A percentile compares a stretch with the other conserved stretches of the same genome.
These are phyloP conservation scores for Amauroascus verrucosus DNA, from an alignment of 2,329 filamentous ascomycete species.

Conservation along the genomic window DNA sequence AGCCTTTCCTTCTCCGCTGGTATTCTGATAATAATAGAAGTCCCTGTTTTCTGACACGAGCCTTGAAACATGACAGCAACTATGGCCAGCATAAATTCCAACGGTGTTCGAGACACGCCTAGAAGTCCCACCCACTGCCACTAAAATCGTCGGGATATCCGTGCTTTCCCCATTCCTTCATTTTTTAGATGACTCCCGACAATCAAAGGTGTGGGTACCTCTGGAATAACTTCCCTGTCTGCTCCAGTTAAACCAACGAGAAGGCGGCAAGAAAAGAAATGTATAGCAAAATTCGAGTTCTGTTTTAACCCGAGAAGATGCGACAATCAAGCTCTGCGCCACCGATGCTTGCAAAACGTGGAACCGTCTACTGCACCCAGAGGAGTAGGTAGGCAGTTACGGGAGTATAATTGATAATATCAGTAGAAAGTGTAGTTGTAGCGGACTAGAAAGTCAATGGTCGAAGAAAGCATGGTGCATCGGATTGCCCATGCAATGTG, in stretches of 20 bases:
- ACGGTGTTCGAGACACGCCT: not conserved
- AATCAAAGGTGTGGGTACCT: not conserved
- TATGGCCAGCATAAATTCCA: not conserved
- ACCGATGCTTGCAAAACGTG: not conserved
- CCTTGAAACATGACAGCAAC: not conserved
- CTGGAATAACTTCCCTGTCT: not conserved
- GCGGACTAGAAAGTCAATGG: not conserved
- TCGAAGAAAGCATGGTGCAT: not conserved
- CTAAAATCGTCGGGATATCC: not conserved
- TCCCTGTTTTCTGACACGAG: not conserved
- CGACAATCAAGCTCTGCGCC: not conserved
- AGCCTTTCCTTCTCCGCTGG: not conserved
- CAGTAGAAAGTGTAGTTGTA: not conserved
- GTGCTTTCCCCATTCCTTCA: not conserved
- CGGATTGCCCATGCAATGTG: too few species aligned
- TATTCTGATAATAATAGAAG: not conserved
- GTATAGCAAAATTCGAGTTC: slow-evolving; percentile 4
- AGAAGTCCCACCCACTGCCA: not conserved
- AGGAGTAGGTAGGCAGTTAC: not conserved
- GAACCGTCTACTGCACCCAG: not conserved
- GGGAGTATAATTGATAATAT: not conserved
- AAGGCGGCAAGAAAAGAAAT: not conserved
- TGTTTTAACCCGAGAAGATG: not conserved
- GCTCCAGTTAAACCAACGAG: not conserved
- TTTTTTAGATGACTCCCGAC: not conserved